Conservation (phyloP, 768 basidiomycete genomes). For the Mycena latifolia region DNA sequence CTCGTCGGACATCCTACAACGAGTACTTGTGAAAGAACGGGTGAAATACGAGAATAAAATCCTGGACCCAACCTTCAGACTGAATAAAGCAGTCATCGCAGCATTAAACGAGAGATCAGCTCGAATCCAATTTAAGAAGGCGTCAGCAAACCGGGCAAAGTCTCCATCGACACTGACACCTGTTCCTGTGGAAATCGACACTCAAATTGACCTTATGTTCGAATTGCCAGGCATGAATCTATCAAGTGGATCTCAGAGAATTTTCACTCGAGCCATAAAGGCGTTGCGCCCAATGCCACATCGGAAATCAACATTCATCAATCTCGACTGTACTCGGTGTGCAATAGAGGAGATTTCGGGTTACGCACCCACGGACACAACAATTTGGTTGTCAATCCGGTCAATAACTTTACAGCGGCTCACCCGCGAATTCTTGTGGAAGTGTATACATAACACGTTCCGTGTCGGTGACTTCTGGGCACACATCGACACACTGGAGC, state of each 20-base stretch:
- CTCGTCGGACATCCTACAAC: no score
- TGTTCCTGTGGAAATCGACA: no score
- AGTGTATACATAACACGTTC: no score
- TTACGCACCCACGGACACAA: not conserved
- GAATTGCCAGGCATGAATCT: not conserved
- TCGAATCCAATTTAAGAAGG: not conserved
- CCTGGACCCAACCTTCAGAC: not conserved
- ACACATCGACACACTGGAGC: not conserved
- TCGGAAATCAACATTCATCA: no score
- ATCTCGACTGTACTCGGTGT: no score
- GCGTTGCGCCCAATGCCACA: no score
- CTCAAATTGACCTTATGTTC: not conserved
- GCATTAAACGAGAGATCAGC: no score
- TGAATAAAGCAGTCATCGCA: no score
- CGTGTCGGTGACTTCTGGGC: constrained; percentile 6
- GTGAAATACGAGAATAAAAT: not conserved
- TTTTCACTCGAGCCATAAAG: no score
- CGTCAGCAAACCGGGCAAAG: not conserved
- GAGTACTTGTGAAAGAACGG: not conserved
- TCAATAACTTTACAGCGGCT: not conserved
- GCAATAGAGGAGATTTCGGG: no score
- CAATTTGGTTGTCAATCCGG: constrained; percentile 1
- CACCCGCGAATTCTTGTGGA: no score
- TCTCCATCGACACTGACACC: not conserved
- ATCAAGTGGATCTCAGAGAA: not conserved